Percentiles rank a stretch among this genome's conserved stretches.
phyloP scores from a whole-genome alignment of 1,284 basidiomycete species.

The Sutorius eximius region DNA sequence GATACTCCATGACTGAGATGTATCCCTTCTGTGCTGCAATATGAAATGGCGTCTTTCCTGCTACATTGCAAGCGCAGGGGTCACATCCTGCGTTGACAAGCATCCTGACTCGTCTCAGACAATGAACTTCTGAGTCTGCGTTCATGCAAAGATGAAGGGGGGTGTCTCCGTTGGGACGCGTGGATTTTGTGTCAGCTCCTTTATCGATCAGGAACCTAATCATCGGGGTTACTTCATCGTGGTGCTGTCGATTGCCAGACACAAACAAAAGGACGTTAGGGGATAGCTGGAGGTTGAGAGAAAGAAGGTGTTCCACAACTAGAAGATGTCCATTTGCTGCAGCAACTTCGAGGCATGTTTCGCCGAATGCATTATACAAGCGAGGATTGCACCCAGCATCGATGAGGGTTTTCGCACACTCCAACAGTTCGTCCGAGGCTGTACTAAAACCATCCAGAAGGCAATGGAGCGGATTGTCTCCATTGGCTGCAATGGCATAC shows the following conservation, averaged over 20 bases:
- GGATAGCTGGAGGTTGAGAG: background rate
- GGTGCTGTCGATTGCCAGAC: no score
- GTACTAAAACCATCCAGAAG: background rate
- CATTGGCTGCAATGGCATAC: background rate
- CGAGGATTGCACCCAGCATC: background rate
- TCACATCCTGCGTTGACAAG: slow-evolving; percentile 9
- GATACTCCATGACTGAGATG: slow-evolving; percentile 3
- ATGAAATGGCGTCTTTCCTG: background rate
- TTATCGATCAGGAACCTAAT: background rate
- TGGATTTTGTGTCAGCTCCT: background rate
- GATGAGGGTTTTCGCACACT: background rate
- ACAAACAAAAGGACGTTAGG: background rate
- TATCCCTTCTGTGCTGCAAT: background rate
- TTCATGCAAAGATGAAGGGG: background rate
- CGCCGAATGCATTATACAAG: background rate
- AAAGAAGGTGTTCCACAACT: background rate
- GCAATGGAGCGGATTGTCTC: background rate
- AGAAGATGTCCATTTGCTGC: background rate
- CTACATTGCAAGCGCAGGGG: background rate
- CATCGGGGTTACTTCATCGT: no score
- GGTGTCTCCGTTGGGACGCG: background rate
- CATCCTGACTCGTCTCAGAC: background rate
- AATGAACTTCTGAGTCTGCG: background rate
- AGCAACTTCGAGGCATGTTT: background rate
- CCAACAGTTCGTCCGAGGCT: background rate